Conservation (phyloP, 805 yeast genomes). For the Soucietia sequanensis region DNA sequence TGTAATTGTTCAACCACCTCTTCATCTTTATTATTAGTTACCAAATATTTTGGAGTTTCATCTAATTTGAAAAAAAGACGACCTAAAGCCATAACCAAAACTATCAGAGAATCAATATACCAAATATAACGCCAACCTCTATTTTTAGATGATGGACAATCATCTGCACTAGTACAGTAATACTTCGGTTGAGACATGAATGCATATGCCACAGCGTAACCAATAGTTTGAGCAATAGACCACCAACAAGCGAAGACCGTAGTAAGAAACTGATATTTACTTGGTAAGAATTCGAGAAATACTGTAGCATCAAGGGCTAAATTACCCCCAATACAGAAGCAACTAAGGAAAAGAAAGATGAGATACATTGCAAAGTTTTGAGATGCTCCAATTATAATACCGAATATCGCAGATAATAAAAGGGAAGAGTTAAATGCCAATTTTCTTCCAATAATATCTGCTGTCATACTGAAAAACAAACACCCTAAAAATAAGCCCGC, state of each 20-base stretch:
- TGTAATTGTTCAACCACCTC: conserved; percentile 45
- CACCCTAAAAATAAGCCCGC: conserved; percentile 16
- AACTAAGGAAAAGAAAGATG: conserved; percentile 18
- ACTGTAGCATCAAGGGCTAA: conserved; percentile 28
- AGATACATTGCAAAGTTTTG: conserved; percentile 23
- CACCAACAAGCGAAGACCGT: conserved; percentile 50
- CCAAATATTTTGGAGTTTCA: conserved; percentile 58
- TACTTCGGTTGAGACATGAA: conserved; percentile 51
- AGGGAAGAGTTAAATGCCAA: conserved; percentile 16
- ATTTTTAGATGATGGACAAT: conserved; percentile 46
- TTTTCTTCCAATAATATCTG: conserved; percentile 11
- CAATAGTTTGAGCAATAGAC: conserved; percentile 61
- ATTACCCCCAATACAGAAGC: conserved; percentile 28
- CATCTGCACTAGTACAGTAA: conserved; percentile 18
- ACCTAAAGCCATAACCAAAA: conserved; percentile 31
- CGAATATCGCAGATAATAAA: conserved; percentile 18
- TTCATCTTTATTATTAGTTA: conserved; percentile 51
- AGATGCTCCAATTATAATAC: conserved; percentile 25
- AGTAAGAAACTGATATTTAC: conserved; percentile 22
- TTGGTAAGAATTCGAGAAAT: conserved; percentile 26
- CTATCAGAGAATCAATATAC: conserved; percentile 49
- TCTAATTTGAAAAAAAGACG: conserved; percentile 38
- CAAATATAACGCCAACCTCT: conserved; percentile 63
- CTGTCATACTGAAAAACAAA: conserved; percentile 9
- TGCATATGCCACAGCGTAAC: conserved; percentile 53